A percentile compares a stretch with the other conserved stretches of the same genome.
These are phyloP conservation scores for Eustoma russellianum DNA, from an alignment of 257 asterid genomes.

Conservation along the genomic window DNA sequence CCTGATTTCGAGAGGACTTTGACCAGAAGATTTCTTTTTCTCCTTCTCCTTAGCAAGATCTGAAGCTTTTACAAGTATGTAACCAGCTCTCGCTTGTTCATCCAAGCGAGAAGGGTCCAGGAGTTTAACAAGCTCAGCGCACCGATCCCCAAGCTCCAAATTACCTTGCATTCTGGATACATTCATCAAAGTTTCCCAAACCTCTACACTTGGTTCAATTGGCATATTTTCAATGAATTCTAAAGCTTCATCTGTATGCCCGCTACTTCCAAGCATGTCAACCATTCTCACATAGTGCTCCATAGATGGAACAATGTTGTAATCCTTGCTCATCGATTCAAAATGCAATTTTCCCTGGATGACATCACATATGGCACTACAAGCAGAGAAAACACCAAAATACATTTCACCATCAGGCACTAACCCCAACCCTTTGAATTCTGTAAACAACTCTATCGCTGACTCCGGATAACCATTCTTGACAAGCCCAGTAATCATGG, in stretches of 20 bases:
- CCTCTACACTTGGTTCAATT: slow-evolving; percentile 36
- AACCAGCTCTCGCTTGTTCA: slow-evolving; percentile 65
- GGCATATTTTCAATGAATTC: slow-evolving; percentile 72
- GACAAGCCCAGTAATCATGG: slow-evolving; percentile 65
- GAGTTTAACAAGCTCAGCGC: slow-evolving; percentile 51
- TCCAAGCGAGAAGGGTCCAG: slow-evolving; percentile 50
- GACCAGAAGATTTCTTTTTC: slow-evolving; percentile 37
- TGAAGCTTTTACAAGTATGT: slow-evolving; percentile 43
- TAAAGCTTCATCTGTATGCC: slow-evolving; percentile 68
- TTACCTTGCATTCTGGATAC: slow-evolving; percentile 67
- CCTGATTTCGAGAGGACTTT: slow-evolving; percentile 41
- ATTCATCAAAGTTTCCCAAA: slow-evolving; percentile 68
- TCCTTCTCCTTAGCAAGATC: slow-evolving; percentile 45
- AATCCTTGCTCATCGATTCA: slow-evolving; percentile 62
- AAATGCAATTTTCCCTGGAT: slow-evolving; percentile 69
- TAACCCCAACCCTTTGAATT: slow-evolving; percentile 54
- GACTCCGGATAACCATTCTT: slow-evolving; percentile 59
- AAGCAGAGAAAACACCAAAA: slow-evolving; percentile 49
- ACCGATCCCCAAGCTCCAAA: slow-evolving; percentile 61
- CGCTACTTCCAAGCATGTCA: slow-evolving; percentile 63
- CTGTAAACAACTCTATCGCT: slow-evolving; percentile 52
- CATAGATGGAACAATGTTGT: slow-evolving; percentile 51
- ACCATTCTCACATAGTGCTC: slow-evolving; percentile 63
- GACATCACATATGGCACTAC: slow-evolving; percentile 48
- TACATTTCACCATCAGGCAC: slow-evolving; percentile 69